A percentile compares a stretch with the other conserved stretches of the same genome.
Conservation (phyloP, 192 early-diverging fungal genomes). For the Haplosporangium gracile region DNA sequence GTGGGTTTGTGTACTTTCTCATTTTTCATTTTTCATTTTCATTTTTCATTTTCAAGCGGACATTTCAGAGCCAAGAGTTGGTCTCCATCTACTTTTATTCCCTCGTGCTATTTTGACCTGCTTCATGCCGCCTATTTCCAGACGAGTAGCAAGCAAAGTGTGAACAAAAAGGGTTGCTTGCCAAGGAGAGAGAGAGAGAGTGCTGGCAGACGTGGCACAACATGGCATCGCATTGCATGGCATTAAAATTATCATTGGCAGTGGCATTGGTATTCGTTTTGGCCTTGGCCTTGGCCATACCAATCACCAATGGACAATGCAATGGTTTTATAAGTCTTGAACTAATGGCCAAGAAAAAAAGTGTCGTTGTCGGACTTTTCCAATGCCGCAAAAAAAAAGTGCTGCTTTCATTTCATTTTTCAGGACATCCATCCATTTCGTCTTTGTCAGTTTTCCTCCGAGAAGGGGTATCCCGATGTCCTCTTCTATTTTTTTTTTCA, state of each 20-base stretch:
- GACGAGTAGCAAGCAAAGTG: background rate
- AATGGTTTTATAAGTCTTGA: too few species aligned
- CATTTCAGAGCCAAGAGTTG: background rate
- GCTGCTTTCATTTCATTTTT: slow-evolving; percentile 6
- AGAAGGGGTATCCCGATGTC: background rate
- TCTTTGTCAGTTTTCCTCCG: slow-evolving; percentile 5
- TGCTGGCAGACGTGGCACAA: background rate
- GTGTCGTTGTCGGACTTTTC: background rate
- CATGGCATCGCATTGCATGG: background rate
- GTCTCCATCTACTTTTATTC: background rate
- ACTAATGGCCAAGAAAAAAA: background rate
- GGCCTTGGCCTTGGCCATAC: too few species aligned
- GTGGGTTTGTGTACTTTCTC: background rate
- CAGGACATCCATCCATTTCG: background rate
- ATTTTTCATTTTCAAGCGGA: background rate
- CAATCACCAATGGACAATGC: too few species aligned
- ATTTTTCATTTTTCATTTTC: too few species aligned
- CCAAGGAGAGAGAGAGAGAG: background rate
- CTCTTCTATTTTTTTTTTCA: background rate
- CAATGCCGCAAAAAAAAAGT: background rate
- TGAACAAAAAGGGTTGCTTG: background rate
- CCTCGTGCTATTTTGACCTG: slow-evolving; percentile 4
- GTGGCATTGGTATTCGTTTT: too few species aligned
- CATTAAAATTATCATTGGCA: background rate
- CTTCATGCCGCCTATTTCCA: background rate